These are phyloP conservation scores for Komagataella populi DNA, from an alignment of 805 yeast species.

Conservation along the genomic window DNA sequence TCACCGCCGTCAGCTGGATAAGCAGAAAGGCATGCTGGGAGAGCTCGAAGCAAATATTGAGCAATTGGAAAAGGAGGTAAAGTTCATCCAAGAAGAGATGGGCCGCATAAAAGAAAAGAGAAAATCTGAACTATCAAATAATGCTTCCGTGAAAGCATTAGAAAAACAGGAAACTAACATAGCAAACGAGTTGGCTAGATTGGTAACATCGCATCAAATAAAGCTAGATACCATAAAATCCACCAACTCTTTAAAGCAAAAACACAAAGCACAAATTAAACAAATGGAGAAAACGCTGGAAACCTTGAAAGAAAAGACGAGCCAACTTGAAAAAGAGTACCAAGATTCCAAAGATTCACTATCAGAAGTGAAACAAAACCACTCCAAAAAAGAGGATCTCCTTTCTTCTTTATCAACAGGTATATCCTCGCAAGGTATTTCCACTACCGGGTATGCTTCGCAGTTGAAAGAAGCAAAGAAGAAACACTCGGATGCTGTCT, in stretches of 20 bases:
- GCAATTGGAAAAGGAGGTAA: slow-evolving; percentile 39
- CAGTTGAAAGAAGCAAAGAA: slow-evolving; percentile 57
- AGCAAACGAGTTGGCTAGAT: slow-evolving; percentile 52
- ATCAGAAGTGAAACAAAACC: slow-evolving; percentile 28
- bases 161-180: slow-evolving; percentile 43
- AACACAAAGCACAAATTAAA: slow-evolving; percentile 11
- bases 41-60: slow-evolving; percentile 29
- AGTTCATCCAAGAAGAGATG: slow-evolving; percentile 46
- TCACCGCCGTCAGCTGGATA: slow-evolving; percentile 27
- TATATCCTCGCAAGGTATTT: slow-evolving; percentile 68
- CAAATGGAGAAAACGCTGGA: background rate
- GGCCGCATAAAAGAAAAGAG: slow-evolving; percentile 35
- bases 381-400: slow-evolving; percentile 58
- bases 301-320: slow-evolving; percentile 20
- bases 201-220: slow-evolving; percentile 46
- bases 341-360: slow-evolving; percentile 28
- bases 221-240: slow-evolving; percentile 32
- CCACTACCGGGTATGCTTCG: slow-evolving; percentile 63
- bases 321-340: slow-evolving; percentile 29
- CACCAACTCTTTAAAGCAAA: slow-evolving; percentile 19
- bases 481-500: slow-evolving; percentile 35
- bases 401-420: slow-evolving; percentile 78
- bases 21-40: slow-evolving; percentile 24
- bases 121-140: slow-evolving; percentile 45
- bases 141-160: slow-evolving; percentile 43